A percentile compares a stretch with the other conserved stretches of the same genome.
These are phyloP conservation scores for Tuber indicum DNA, from an alignment of 495 filamentous ascomycete species.

Conservation along the genomic window DNA sequence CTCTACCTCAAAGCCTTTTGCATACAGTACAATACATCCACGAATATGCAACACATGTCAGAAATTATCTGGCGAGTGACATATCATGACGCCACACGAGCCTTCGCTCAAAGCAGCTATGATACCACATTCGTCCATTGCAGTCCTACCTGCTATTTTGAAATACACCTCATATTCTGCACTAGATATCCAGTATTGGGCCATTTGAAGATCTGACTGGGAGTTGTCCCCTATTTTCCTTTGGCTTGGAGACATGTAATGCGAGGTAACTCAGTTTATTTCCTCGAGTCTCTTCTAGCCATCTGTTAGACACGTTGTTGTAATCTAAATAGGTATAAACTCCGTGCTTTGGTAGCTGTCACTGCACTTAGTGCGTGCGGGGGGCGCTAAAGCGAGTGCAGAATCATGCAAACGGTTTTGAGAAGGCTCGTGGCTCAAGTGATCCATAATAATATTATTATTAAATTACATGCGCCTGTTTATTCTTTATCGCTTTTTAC, in stretches of 20 bases:
- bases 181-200: neutral
- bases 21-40: too few relatives aligned
- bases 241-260: neutral
- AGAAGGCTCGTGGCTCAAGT: neutral
- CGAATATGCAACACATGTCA: too few relatives aligned
- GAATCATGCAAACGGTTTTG: too few relatives aligned
- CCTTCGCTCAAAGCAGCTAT: neutral
- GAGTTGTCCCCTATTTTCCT: neutral
- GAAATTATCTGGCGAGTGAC: neutral
- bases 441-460: too few relatives aligned
- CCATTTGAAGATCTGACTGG: neutral
- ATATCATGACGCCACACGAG: neutral
- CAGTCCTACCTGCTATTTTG: neutral
- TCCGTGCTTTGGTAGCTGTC: neutral
- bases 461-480: neutral
- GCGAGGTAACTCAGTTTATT: neutral
- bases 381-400: neutral
- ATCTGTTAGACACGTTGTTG: neutral
- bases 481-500: neutral
- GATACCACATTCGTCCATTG: neutral
- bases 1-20: too few relatives aligned
- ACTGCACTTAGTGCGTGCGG: neutral
- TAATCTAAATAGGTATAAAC: neutral
- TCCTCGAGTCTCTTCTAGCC: neutral
- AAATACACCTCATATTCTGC: neutral